Conservation (phyloP, 306 rosid species). For the Trifolium fragiferum region DNA sequence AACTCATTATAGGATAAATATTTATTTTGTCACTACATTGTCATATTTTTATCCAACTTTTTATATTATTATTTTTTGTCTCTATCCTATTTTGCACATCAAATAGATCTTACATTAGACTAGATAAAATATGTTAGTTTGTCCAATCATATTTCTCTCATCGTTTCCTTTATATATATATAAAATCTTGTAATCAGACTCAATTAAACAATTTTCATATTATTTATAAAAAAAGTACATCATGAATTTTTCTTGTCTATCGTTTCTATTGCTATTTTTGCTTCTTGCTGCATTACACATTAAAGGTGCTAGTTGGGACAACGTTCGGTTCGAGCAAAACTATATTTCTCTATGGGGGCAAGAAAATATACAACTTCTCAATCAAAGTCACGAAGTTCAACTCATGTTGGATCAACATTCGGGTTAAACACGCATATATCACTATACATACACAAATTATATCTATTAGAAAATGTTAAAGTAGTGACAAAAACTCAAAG, state of each 20-base stretch:
- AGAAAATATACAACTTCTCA: slow-evolving; percentile 17
- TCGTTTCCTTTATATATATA: no score
- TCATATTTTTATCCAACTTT: no score
- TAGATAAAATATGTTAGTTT: no score
- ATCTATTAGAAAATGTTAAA: not conserved
- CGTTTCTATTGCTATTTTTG: not conserved
- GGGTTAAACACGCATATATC: slow-evolving; percentile 4
- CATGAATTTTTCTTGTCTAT: not conserved
- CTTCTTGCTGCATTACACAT: not conserved
- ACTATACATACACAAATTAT: not conserved
- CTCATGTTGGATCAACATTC: slow-evolving; percentile 36
- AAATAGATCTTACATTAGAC: no score
- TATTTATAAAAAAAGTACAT: not conserved
- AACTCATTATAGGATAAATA: no score
- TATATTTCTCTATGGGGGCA: slow-evolving; percentile 24
- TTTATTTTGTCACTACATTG: no score
- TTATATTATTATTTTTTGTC: no score
- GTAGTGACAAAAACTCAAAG: no score
- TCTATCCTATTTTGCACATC: no score
- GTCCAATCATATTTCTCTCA: no score
- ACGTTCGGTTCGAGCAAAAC: slow-evolving; percentile 26
- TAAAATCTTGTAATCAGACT: no score
- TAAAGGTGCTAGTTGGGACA: not conserved
- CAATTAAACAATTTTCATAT: not conserved
- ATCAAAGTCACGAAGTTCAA: slow-evolving; percentile 19